Base-by-base conservation (phyloP, 2,329 filamentous ascomycete species). In the Coniosporium tulheliwenetii region DNA sequence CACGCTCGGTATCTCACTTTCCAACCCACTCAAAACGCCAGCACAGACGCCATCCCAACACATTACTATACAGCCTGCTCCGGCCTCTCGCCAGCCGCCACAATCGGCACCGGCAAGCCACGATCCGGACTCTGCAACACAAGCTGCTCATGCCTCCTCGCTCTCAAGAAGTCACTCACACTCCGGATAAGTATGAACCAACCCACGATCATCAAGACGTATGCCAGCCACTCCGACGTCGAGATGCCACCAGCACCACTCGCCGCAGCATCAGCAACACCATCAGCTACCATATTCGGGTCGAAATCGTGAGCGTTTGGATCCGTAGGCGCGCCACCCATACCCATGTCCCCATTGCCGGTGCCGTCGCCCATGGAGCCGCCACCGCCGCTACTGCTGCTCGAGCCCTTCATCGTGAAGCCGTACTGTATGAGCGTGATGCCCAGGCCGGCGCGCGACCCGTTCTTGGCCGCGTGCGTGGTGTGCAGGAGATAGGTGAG, bases 401-500 rank as follows among this genome's bases (percentile, higher is more conserved):
- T 62, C 29, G 69, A 65, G 37, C 74, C 75, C 57, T 86, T 91
- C 84, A 96, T 93, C 51, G 85, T 86, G 62, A 98, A 96, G 30
- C 91, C 91, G 55, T 93, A 96, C 59, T 96, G 89, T 38, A 98
- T 86, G 9, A 98, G 73, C 0, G 87, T 95, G 50, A 98, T 85
- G 45, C 91, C 91, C 39, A 98, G 79, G 41, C 91, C 91, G 39
- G 89, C 87, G 54, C 85, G 82, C 37, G 87, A 94, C 39, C 91
- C 91, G 58, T 98, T 94, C 66, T 98, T 98, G 52, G 91, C 91
- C 4, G 91, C 91, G 61, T 98, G 91, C 7, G 89, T 94, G 29
- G 91, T 96, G 70, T 98, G 91, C 2, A 98, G 74, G 43, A 98
- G 83, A 60, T 98, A 98, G 26, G 91, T 96, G 52, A 98, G 81